Percentiles rank a stretch among this genome's conserved stretches.
Conservation (phyloP, 768 basidiomycete species). For the Tremella fuciformis region DNA sequence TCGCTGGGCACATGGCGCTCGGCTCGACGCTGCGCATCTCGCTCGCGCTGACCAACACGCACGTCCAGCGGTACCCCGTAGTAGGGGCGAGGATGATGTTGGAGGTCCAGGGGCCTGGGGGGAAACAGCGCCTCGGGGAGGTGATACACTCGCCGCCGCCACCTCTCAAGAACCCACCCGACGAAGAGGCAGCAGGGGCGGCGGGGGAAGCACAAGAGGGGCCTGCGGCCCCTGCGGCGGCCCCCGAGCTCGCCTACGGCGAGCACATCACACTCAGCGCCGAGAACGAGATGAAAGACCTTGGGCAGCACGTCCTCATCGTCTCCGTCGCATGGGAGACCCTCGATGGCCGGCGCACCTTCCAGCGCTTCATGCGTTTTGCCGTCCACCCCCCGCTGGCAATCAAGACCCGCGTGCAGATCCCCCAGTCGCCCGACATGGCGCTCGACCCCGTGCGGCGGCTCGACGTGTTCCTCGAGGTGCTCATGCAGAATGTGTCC, state of each 20-base stretch:
- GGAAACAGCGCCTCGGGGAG: slow-evolving; percentile 56
- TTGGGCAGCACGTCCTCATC: slow-evolving; percentile 83
- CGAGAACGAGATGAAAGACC: slow-evolving; percentile 86
- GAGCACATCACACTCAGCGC: slow-evolving; percentile 68
- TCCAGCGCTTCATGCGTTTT: slow-evolving; percentile 90
- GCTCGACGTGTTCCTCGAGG: slow-evolving; percentile 83
- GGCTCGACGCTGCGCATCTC: slow-evolving; percentile 84
- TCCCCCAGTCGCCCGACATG: slow-evolving; percentile 69
- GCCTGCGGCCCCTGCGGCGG: slow-evolving; percentile 35
- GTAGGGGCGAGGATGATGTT: slow-evolving; percentile 66
- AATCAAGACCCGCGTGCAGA: slow-evolving; percentile 90
- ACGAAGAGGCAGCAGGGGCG: slow-evolving; percentile 55
- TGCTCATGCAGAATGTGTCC: slow-evolving; percentile 86
- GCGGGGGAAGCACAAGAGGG: slow-evolving; percentile 30
- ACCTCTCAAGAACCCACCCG: slow-evolving; percentile 55
- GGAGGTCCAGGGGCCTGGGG: slow-evolving; percentile 72
- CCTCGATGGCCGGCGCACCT: slow-evolving; percentile 57
- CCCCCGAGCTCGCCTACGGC: slow-evolving; percentile 34
- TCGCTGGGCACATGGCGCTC: slow-evolving; percentile 52
- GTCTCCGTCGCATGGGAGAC: slow-evolving; percentile 81
- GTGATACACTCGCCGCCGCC: slow-evolving; percentile 23
- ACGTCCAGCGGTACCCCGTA: slow-evolving; percentile 54
- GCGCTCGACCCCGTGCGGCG: slow-evolving; percentile 64
- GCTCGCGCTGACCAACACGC: slow-evolving; percentile 78
- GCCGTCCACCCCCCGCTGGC: slow-evolving; percentile 87